These are phyloP conservation scores for Penicillium chermesinum DNA, from an alignment of 495 filamentous ascomycete species.

Conservation along the genomic window DNA sequence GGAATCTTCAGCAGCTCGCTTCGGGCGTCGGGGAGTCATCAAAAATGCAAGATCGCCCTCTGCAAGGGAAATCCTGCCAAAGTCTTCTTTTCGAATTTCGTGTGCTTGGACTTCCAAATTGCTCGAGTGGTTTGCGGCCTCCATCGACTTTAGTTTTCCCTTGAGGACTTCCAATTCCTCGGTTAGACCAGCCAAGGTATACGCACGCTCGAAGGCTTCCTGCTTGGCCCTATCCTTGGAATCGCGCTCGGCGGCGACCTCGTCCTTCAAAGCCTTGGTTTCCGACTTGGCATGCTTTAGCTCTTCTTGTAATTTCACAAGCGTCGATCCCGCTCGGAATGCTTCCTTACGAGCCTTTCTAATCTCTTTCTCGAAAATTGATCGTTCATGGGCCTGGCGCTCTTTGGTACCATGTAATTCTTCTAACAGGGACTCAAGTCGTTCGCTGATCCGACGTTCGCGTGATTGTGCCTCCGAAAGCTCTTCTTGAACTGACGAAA, in stretches of 20 bases:
- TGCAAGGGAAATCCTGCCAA: slow-evolving; percentile 26
- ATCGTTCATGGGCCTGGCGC: slow-evolving; percentile 63
- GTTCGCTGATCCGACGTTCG: slow-evolving; percentile 69
- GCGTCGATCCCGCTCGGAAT: slow-evolving; percentile 70
- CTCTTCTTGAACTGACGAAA: slow-evolving; percentile 55
- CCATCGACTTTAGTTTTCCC: slow-evolving; percentile 57
- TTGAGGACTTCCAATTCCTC: slow-evolving; percentile 64
- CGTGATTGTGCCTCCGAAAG: slow-evolving; percentile 66
- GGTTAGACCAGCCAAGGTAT: slow-evolving; percentile 65
- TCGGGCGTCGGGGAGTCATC: slow-evolving; percentile 32
- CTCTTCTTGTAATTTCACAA: slow-evolving; percentile 80
- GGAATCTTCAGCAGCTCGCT: slow-evolving; percentile 58
- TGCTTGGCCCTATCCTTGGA: slow-evolving; percentile 57
- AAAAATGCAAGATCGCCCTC: slow-evolving; percentile 35
- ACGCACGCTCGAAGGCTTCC: slow-evolving; percentile 70
- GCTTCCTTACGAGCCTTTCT: slow-evolving; percentile 76
- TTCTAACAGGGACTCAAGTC: slow-evolving; percentile 74
- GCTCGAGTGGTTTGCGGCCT: slow-evolving; percentile 51
- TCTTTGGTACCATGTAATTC: slow-evolving; percentile 71
- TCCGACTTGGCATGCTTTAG: slow-evolving; percentile 61
- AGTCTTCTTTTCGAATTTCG: slow-evolving; percentile 25
- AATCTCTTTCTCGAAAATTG: slow-evolving; percentile 81
- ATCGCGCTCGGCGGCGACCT: slow-evolving; percentile 46
- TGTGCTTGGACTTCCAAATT: slow-evolving; percentile 28
- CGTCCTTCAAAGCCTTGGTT: slow-evolving; percentile 47